Conservation (phyloP, 306 rosid genomes). For the Lithocarpus polystachyus region DNA sequence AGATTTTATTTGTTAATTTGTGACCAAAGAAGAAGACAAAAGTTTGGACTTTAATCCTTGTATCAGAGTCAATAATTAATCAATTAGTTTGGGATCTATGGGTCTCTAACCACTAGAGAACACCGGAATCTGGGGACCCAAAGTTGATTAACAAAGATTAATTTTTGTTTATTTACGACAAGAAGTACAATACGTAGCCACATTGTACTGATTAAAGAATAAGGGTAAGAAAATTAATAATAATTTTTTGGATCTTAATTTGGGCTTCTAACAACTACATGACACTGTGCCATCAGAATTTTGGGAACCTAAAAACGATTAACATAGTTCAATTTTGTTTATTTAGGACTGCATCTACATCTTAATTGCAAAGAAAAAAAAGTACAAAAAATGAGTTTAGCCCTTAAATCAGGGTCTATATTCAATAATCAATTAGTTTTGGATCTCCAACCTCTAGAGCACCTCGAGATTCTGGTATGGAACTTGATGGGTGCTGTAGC, state of each 20-base stretch:
- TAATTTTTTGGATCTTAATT: too few species aligned
- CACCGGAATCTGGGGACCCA: constrained; percentile 12
- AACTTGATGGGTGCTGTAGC: not conserved
- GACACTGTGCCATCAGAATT: too few species aligned
- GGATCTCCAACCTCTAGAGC: not conserved
- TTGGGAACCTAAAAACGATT: not conserved
- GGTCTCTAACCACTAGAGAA: not conserved
- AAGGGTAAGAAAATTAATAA: too few species aligned
- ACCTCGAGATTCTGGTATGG: not conserved
- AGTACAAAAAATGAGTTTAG: not conserved
- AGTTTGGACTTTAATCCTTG: not conserved
- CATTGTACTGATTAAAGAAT: too few species aligned
- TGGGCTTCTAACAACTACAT: too few species aligned
- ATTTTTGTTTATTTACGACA: too few species aligned
- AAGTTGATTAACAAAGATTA: too few species aligned
- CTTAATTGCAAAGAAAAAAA: not conserved
- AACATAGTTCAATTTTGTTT: not conserved
- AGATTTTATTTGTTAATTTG: not conserved
- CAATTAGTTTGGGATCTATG: not conserved
- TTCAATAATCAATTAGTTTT: not conserved
- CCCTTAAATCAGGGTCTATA: not conserved
- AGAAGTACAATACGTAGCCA: too few species aligned
- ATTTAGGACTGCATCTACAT: not conserved
- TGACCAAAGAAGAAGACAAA: not conserved
- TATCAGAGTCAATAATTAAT: not conserved